Conservation (phyloP, 1,139 yeast species). For the Spencermartinsiella ligniputridi region DNA sequence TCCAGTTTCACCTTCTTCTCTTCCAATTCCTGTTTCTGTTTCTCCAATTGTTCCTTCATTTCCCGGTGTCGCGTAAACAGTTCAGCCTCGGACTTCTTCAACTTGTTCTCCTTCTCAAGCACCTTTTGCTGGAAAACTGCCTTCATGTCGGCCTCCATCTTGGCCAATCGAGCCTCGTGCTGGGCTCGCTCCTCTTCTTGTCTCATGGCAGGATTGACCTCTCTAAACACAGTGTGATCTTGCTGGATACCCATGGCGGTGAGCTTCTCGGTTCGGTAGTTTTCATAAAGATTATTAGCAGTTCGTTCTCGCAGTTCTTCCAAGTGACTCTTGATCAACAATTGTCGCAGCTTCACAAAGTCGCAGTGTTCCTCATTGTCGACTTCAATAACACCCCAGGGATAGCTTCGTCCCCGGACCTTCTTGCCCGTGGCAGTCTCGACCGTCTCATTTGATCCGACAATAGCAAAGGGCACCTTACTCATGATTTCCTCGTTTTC, state of each 20-base stretch:
- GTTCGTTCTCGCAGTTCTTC: conserved; percentile 94
- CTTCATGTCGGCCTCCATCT: conserved; percentile 97
- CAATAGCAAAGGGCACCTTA: conserved; percentile 87
- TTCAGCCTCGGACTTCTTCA: conserved; percentile 96
- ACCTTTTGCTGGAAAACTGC: conserved; percentile 96
- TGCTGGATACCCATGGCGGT: conserved; percentile 82
- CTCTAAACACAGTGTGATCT: conserved; percentile 86
- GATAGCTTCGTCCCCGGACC: conserved; percentile 91
- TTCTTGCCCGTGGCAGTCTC: conserved; percentile 68
- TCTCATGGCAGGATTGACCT: conserved; percentile 87
- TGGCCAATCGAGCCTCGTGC: conserved; percentile 90
- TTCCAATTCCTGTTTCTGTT: conserved; percentile 84
- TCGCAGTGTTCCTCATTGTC: conserved; percentile 95
- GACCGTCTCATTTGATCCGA: conserved; percentile 81
- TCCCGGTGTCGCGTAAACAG: conserved; percentile 93
- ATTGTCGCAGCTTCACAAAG: conserved; percentile 83
- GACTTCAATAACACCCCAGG: conserved; percentile 97
- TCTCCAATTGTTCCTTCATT: conserved; percentile 89
- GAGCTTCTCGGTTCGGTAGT: conserved; percentile 83
- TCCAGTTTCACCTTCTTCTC: conserved; percentile 87
- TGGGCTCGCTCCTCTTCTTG: conserved; percentile 91
- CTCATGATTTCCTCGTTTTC: conserved; percentile 64
- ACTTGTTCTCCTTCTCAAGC: conserved; percentile 92
- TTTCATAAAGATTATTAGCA: conserved; percentile 70
- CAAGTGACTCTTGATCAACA: conserved; percentile 83